A percentile compares a stretch with the other conserved stretches of the same genome.
Conservation (phyloP, 2,329 filamentous ascomycete genomes). For the Alternaria triticimaculans region DNA sequence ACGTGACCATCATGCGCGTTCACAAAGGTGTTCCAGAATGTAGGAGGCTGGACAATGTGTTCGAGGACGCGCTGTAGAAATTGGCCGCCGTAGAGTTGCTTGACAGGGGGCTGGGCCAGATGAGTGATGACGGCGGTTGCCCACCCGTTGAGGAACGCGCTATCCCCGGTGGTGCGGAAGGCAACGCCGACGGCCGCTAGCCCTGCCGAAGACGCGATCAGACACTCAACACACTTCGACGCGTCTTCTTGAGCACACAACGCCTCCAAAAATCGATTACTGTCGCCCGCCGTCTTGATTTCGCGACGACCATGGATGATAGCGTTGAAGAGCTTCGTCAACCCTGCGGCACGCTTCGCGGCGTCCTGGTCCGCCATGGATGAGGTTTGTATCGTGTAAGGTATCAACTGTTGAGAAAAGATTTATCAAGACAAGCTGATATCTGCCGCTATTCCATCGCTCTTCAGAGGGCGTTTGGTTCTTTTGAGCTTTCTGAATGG, state of each 20-base stretch:
- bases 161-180: conserved; percentile 54
- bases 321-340: conserved; percentile 51
- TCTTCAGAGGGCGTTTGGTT: neutral
- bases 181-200: conserved; percentile 48
- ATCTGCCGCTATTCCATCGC: neutral
- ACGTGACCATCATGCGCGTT: conserved; percentile 28
- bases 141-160: conserved; percentile 54
- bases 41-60: conserved; percentile 59
- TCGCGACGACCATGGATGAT: conserved; percentile 50
- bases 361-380: conserved; percentile 28
- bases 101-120: conserved; percentile 54
- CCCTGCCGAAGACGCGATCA: conserved; percentile 35
- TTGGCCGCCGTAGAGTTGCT: conserved; percentile 58
- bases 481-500: neutral
- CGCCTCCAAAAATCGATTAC: conserved; percentile 58
- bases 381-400: neutral
- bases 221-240: conserved; percentile 47
- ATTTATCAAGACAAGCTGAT: neutral
- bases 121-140: conserved; percentile 45
- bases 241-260: conserved; percentile 53
- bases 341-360: conserved; percentile 34
- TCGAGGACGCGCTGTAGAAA: conserved; percentile 57
- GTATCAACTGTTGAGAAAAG: neutral
- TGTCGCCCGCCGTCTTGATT: conserved; percentile 49
- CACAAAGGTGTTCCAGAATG: conserved; percentile 61